These are phyloP conservation scores for Sporothrix humicola DNA, from an alignment of 2,329 filamentous ascomycete genomes.

Conservation along the genomic window DNA sequence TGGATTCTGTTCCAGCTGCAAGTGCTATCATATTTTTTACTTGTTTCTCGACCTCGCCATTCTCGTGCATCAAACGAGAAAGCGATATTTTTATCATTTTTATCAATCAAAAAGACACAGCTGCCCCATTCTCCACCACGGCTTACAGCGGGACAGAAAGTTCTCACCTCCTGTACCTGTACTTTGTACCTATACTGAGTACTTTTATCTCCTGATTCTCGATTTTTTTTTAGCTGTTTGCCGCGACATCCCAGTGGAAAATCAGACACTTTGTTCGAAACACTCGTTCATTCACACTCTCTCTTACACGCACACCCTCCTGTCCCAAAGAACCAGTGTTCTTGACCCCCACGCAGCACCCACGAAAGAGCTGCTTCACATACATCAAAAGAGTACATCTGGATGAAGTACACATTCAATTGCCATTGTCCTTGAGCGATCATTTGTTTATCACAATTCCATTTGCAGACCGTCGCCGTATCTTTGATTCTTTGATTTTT, in stretches of 20 bases:
- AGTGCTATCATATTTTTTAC: constrained; percentile 21
- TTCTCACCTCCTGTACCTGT: not conserved
- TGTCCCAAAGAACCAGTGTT: not conserved
- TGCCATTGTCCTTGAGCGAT: not conserved
- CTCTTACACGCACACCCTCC: constrained; percentile 26
- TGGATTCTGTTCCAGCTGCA: not conserved
- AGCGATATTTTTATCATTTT: not conserved
- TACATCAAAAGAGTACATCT: not conserved
- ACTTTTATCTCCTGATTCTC: not conserved
- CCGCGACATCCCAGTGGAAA: constrained; percentile 31
- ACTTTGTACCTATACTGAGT: too few species aligned
- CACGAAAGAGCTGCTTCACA: not conserved
- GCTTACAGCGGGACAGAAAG: not conserved
- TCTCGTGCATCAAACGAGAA: constrained; percentile 6
- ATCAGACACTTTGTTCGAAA: constrained; percentile 16
- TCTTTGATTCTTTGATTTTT: not conserved
- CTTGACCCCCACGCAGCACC: constrained; percentile 21
- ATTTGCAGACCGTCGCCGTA: not conserved
- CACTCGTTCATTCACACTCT: not conserved
- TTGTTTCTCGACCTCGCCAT: not conserved
- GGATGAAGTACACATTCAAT: constrained; percentile 1
- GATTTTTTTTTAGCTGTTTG: constrained; percentile 26
- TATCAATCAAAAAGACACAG: not conserved
- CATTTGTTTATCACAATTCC: not conserved
- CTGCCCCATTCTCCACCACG: constrained; percentile 12